Percentiles rank a stretch among this genome's conserved stretches.
Evolutionary conservation across 139 green algal species (phyloP).

Genomic region (Tetradesmus lagerheimii): DNA sequence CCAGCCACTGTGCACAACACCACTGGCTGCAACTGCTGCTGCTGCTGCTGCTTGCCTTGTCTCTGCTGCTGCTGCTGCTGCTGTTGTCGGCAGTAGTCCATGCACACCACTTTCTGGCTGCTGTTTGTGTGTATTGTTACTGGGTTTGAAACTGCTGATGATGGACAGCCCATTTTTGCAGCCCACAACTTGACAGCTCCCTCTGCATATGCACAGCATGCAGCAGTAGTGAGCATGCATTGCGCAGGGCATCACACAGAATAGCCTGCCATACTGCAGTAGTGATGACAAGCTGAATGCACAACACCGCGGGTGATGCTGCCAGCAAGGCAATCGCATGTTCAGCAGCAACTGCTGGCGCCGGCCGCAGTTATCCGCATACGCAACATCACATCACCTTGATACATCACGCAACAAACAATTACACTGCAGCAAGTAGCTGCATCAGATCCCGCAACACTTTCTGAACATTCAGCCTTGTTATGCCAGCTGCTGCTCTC

Average conservation of each 20-base stretch:
- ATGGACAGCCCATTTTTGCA: not conserved
- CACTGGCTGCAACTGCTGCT: not conserved
- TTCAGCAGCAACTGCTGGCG: too few species aligned
- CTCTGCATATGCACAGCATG: not conserved
- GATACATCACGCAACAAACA: too few species aligned
- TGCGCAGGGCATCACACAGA: too few species aligned
- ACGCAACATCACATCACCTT: too few species aligned
- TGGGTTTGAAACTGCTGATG: not conserved
- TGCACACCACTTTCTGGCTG: not conserved
- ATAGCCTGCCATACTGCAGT: too few species aligned
- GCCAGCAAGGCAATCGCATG: too few species aligned
- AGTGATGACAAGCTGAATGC: too few species aligned
- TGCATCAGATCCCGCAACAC: too few species aligned
- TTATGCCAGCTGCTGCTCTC: not conserved
- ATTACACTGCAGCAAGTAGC: too few species aligned
- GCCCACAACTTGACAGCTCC: not conserved
- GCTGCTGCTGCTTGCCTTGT: not conserved
- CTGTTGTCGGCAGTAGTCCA: conserved; percentile 5
- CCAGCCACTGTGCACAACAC: conserved; percentile 5
- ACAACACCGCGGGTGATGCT: too few species aligned
- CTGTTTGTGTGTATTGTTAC: not conserved
- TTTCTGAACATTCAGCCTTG: not conserved
- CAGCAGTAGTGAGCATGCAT: not conserved
- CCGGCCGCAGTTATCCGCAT: too few species aligned
- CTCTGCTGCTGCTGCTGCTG: not conserved